Base-by-base conservation (phyloP, 202 grass and related monocot genomes). In the Zoysia matrella region DNA sequence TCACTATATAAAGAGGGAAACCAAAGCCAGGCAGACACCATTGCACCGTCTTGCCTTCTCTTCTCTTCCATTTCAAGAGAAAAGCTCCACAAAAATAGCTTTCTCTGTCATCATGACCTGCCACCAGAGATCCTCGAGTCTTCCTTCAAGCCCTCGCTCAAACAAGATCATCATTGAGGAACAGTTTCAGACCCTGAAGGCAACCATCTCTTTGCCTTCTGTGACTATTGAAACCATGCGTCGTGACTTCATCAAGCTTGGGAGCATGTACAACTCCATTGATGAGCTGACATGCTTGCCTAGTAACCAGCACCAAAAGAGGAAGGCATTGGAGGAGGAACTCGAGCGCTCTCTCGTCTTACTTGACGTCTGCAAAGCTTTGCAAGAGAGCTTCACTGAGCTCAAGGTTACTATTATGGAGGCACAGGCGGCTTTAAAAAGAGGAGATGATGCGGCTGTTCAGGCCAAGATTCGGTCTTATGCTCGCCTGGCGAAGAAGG, bases 351-450 rank as follows among this genome's bases (percentile, higher is more conserved):
- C 30, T 36, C 30, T 36, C 30, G 30, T 36, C 30, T 36, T 36
- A 1, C 30, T 36, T 36, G 30, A 36, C 30, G 30, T 36, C 30
- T 36, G 88, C 70, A 67, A 60, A 1, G 22, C 47, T 0, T 85
- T 89, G 52, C 88, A 85, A 49, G 86, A 91, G 66, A 89, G 44
- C 67, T 73, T 88, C 10, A 44, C 22, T 13, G 40, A 65, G 50
- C 73, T 89, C 5, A 94, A 71, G 82, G 40, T 84, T 74, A 65
- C 13, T 8, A 3, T 40, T 30, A 40, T 63, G 8, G 60, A 63
- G 22, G 9, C 22, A 10, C 60, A 40, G 3, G 22, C 40, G 30
- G 66, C 11, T 71, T 55, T 70, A 36, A 36, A 36, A 36, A 36
- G 30, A 36, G 30, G 30, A 36, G 30, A 36, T 36, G 30, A 36